Evolutionary conservation across 371 early-diverging fungal species (phyloP), one percentile per base, ranked within the genome.

Genomic region (Rhizopus sp.): DNA sequence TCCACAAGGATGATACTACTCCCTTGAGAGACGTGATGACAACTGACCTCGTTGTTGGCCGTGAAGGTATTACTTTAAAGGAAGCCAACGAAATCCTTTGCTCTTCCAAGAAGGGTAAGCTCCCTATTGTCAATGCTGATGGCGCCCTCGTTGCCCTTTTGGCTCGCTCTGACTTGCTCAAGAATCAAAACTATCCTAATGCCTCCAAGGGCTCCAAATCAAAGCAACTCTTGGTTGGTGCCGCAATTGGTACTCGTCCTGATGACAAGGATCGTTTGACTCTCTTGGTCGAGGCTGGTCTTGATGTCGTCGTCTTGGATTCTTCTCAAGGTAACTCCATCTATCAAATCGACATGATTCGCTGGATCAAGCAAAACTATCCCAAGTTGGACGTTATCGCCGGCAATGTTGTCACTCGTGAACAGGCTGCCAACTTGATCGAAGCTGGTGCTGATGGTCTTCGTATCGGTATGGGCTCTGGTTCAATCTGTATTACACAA

Each of bases 401-500:
- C 39, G 97, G 98, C 59, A 97, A 97, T 69, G 96, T 97, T 23
- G 98, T 97, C 33, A 95, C 95, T 39, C 86, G 89, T 69, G 95
- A 95, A 69, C 96, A 98, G 75, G 96, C 96, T 38, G 88, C 93
- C 50, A 82, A 82, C 53, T 74, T 98, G 59, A 96, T 96, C 60
- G 90, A 78, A 13, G 97, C 96, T 40, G 98, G 97, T 60, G 97
- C 94, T 44, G 98, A 98, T 68, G 96, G 90, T 53, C 81, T 98
- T 51, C 88, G 94, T 64, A 86, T 98, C 48, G 98, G 98, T 59
- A 98, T 98, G 98, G 96, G 98, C 34, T 89, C 90, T 59, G 98
- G 98, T 7, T 92, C 92, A 32, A 97, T 97, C 72, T 97, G 98
- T 85, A 97, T 96, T 59, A 97, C 98, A 29, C 97, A 97, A 69